Base-by-base conservation (phyloP, 139 green algal genomes). In the Pseudopediastrum boryanum region DNA sequence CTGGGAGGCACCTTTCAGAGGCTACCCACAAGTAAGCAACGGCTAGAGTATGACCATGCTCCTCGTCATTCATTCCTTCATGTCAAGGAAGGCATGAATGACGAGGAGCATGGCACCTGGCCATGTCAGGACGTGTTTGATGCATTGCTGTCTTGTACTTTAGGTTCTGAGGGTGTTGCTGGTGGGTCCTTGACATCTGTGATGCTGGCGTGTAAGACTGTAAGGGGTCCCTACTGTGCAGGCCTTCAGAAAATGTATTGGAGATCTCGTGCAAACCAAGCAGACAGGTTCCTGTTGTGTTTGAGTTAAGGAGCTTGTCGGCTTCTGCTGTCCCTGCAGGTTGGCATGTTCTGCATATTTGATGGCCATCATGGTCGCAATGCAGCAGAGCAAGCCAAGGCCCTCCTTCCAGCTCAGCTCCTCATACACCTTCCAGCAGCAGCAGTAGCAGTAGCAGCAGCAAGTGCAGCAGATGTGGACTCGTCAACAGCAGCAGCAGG, bases 341-440 rank as follows among this genome's bases (percentile, higher is more conserved):
- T 72, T 4, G 74, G 46, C 19, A 38, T 85, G 13, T 64, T 86
- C 43, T 82, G 75, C 51, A 51, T 87, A 29, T 89, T 89, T 81
- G 87, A 91, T 72, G 87, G 87, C 13, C 81, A 90, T 46, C 72
- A 91, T 42, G 77, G 82, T 65, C 41, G 68, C 63, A 56, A 84
- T 27, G 67, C 85, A 36, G 38, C 84, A 27, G 6, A 58, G 31
- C 43, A 77, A 43, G 73, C 78, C 4, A 35, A 78, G 48, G 41
- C 77, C 44, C 51, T 83, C 38, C 56, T 79, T 36, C 79, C 67
- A 3, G 46, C 46, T 29, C 10, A 82, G 63, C 43, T 85, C n/a
- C 41, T 78, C 12, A 0, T 62, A 38, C 29, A 80, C 42, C 50
- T 43, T 39, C 29, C 46, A 56, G 46, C 46, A 56, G 46, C 46